Evolutionary conservation across 202 grass and related monocot genomes (phyloP).

Genomic region (Saccharum hybrid): DNA sequence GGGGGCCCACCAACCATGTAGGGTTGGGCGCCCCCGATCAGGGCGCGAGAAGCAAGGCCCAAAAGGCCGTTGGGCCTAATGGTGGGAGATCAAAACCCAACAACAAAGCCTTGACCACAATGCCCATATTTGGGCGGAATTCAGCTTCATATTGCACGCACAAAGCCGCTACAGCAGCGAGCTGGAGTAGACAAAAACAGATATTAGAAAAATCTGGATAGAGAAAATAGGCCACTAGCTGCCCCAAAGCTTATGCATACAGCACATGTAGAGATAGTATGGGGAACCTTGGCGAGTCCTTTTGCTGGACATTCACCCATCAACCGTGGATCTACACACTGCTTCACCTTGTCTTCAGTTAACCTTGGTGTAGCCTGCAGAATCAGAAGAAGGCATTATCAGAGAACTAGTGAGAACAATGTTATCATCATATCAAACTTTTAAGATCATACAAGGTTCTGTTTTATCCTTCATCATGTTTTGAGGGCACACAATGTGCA

Average conservation of each 20-base stretch:
- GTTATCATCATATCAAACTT: conserved; percentile 17
- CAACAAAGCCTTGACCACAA: conserved; percentile 88
- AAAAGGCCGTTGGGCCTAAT: too few species aligned
- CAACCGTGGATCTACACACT: conserved; percentile 83
- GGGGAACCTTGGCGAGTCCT: conserved; percentile 75
- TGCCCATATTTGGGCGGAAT: conserved; percentile 86
- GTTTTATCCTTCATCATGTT: not conserved
- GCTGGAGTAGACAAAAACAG: conserved; percentile 43
- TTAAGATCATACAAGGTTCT: not conserved
- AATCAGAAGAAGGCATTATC: conserved; percentile 36
- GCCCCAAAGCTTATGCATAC: not conserved
- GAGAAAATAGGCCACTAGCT: not conserved
- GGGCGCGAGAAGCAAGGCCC: too few species aligned
- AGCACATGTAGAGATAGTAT: conserved; percentile 22
- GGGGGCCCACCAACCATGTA: too few species aligned
- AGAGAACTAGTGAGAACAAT: conserved; percentile 31
- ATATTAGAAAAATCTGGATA: conserved; percentile 17
- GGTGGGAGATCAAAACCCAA: too few species aligned
- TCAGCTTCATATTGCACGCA: conserved; percentile 94
- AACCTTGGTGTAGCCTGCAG: conserved; percentile 75
- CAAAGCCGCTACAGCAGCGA: conserved; percentile 79
- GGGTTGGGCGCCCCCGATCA: too few species aligned
- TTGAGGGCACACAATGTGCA: not conserved
- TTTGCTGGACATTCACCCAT: conserved; percentile 80
- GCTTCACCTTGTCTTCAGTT: conserved; percentile 85